These are phyloP conservation scores for Coniochaeta sp. DNA, from an alignment of 2,329 filamentous ascomycete genomes.

Conservation along the genomic window DNA sequence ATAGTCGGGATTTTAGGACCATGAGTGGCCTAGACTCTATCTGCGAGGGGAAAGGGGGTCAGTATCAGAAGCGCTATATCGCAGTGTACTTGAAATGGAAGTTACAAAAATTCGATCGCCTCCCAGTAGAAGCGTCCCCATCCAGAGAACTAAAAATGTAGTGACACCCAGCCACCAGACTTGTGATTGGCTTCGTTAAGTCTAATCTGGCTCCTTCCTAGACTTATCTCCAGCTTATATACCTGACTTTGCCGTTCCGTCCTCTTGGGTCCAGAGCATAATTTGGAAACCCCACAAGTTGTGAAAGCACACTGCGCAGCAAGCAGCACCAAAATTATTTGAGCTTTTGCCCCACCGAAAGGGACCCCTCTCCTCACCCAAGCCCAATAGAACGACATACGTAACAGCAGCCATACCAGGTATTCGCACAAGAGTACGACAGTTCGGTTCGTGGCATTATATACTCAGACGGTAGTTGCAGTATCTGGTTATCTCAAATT, in stretches of 20 bases:
- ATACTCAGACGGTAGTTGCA: not conserved
- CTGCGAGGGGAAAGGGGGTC: not conserved
- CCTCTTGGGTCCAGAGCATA: no score
- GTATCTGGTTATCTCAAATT: not conserved
- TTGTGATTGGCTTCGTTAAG: no score
- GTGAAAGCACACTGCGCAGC: not conserved
- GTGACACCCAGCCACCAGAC: no score
- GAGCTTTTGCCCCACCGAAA: not conserved
- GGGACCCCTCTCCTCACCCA: not conserved
- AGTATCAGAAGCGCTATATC: not conserved
- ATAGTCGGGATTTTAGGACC: no score
- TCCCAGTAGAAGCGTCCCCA: no score
- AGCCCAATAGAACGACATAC: not conserved
- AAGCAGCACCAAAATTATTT: conserved; percentile 1
- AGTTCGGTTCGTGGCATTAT: not conserved
- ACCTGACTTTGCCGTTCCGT: no score
- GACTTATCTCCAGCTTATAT: no score
- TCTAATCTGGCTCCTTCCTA: no score
- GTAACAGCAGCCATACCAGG: not conserved
- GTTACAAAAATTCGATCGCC: no score
- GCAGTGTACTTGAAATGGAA: no score
- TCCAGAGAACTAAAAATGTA: no score
- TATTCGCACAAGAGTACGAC: not conserved
- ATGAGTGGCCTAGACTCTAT: not conserved
- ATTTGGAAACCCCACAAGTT: not conserved